These are phyloP conservation scores for Psilocybe sp. DNA, from an alignment of 768 basidiomycete species.

Conservation along the genomic window DNA sequence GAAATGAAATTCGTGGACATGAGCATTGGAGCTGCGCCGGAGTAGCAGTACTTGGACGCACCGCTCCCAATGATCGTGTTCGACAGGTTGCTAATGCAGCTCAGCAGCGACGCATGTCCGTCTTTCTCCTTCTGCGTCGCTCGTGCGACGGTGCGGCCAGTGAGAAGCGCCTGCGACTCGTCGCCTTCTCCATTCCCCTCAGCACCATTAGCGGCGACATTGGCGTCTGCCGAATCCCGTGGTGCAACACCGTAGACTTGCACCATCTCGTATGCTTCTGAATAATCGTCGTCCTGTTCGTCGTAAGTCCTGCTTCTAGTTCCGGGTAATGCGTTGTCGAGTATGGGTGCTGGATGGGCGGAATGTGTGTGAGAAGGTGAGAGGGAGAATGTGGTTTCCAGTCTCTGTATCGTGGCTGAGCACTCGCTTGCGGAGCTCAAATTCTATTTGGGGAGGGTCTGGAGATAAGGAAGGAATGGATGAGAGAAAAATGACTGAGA, in stretches of 20 bases:
- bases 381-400: not conserved
- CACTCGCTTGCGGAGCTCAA: no score
- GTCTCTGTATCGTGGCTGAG: no score
- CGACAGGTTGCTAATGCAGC: slow-evolving; percentile 74
- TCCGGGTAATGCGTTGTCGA: not conserved
- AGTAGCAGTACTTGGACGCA: slow-evolving; percentile 29
- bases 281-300: slow-evolving; percentile 19
- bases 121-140: slow-evolving; percentile 33
- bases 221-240: slow-evolving; percentile 28
- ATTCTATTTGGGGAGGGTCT: no score
- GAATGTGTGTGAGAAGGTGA: not conserved
- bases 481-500: no score
- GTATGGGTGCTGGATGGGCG: not conserved
- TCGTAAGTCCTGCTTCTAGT: slow-evolving; percentile 3
- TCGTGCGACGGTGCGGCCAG: slow-evolving; percentile 28
- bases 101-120: slow-evolving; percentile 67
- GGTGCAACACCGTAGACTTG: slow-evolving; percentile 64
- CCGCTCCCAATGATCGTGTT: slow-evolving; percentile 95
- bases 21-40: not conserved
- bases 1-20: not conserved
- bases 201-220: slow-evolving; percentile 9
- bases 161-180: slow-evolving; percentile 64
- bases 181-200: slow-evolving; percentile 21
- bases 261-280: slow-evolving; percentile 54
- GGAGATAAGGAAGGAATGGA: no score